phyloP scores from a whole-genome alignment of 306 rosid genomes.

The Cicer judaicum region DNA sequence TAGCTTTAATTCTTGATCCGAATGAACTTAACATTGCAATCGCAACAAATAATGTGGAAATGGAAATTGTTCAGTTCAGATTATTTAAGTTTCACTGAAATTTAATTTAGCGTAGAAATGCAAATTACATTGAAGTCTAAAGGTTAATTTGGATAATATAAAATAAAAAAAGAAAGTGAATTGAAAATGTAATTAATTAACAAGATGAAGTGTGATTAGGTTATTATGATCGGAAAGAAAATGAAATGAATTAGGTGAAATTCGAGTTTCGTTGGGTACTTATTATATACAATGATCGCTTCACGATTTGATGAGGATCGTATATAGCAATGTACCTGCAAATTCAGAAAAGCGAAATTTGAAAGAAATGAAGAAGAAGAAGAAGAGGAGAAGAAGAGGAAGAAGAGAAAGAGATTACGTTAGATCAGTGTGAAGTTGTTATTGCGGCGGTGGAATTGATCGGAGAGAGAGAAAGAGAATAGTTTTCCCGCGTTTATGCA shows the following conservation, averaged over 20 bases:
- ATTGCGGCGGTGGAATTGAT: constrained; percentile 4
- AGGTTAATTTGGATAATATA: neutral
- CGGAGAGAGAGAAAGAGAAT: neutral
- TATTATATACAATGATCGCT: neutral
- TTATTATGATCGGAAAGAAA: neutral
- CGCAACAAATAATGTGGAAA: neutral
- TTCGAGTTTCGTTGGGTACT: constrained; percentile 17
- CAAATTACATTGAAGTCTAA: neutral
- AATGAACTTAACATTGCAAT: neutral
- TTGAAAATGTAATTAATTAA: neutral
- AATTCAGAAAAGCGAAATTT: constrained; percentile 7
- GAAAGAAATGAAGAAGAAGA: neutral
- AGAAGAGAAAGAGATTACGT: neutral
- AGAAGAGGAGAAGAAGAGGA: neutral
- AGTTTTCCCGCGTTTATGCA: constrained; percentile 48
- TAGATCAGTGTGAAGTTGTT: neutral
- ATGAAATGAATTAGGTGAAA: neutral
- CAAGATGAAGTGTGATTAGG: neutral
- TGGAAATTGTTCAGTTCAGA: neutral
- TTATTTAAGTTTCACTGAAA: neutral
- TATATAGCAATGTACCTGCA: neutral
- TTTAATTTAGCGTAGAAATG: neutral
- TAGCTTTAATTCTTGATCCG: neutral
- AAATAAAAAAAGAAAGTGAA: neutral
- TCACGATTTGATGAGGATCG: too few relatives aligned